A percentile compares a stretch with the other conserved stretches of the same genome.
phyloP scores from a whole-genome alignment of 2,329 filamentous ascomycete genomes.

The Rachicladosporium sp. region DNA sequence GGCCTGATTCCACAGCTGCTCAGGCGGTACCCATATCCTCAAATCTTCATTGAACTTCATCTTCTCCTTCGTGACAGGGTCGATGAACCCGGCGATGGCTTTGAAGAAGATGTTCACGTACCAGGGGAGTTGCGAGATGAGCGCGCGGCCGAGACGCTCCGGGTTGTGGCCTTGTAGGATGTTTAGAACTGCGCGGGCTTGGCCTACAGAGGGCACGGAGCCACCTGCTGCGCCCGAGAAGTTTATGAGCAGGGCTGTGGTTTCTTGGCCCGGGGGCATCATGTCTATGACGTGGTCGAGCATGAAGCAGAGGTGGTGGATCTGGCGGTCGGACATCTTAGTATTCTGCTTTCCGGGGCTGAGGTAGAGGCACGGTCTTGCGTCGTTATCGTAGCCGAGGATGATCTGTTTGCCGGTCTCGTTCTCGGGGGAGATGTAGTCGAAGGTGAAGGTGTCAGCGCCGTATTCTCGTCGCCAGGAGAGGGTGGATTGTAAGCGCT shows the following conservation, averaged over 20 bases:
- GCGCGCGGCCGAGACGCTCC: conserved; percentile 73
- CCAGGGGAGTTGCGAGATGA: conserved; percentile 88
- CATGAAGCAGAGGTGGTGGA: conserved; percentile 94
- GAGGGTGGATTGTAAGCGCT: conserved; percentile 68
- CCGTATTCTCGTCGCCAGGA: conserved; percentile 88
- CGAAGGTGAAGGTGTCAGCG: conserved; percentile 62
- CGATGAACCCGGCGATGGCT: conserved; percentile 89
- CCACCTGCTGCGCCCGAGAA: conserved; percentile 70
- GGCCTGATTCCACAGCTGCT: conserved; percentile 70
- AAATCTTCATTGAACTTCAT: conserved; percentile 96
- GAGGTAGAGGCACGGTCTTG: conserved; percentile 81
- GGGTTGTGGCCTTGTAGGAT: conserved; percentile 96
- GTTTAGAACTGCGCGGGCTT: conserved; percentile 68
- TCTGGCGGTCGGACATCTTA: conserved; percentile 68
- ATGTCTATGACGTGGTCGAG: conserved; percentile 79
- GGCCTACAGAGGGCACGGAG: conserved; percentile 62
- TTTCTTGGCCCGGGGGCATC: conserved; percentile 79
- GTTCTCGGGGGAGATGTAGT: conserved; percentile 87
- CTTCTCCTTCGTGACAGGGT: conserved; percentile 85
- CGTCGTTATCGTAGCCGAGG: conserved; percentile 73
- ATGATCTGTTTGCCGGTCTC: conserved; percentile 93
- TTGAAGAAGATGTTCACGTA: conserved; percentile 92
- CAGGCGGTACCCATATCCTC: conserved; percentile 62
- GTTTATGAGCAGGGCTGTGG: conserved; percentile 75
- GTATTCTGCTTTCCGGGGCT: conserved; percentile 89